Percentiles rank a stretch among this genome's conserved stretches.
These are phyloP conservation scores for Calonectria leucothoes DNA, from an alignment of 2,329 filamentous ascomycete genomes.

Conservation along the genomic window DNA sequence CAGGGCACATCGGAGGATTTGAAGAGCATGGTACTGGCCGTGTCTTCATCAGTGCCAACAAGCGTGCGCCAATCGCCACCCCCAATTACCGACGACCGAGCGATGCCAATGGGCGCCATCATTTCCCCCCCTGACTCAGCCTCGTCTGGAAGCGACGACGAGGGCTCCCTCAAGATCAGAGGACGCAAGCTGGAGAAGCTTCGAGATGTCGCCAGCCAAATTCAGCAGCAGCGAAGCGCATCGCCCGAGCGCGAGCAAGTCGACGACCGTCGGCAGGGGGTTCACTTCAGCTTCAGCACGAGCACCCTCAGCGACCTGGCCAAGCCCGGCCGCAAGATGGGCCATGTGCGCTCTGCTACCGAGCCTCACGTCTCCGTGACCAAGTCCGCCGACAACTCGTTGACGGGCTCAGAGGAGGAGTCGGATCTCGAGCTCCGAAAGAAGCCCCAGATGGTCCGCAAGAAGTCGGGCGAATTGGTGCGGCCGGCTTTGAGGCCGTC, in stretches of 20 bases:
- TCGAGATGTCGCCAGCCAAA: conserved; percentile 84
- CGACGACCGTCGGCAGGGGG: conserved; percentile 53
- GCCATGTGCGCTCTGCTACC: conserved; percentile 66
- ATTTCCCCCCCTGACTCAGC: conserved; percentile 92
- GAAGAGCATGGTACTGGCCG: conserved; percentile 51
- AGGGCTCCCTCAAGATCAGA: conserved; percentile 64
- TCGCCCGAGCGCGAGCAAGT: conserved; percentile 65
- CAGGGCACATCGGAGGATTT: conserved; percentile 63
- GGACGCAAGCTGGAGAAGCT: conserved; percentile 64
- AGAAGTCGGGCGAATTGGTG: conserved; percentile 98
- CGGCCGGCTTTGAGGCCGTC: conserved; percentile 87
- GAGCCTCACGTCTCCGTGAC: conserved; percentile 62
- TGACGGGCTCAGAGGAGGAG: conserved; percentile 71
- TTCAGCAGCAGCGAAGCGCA: conserved; percentile 62
- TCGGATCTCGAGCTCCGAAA: conserved; percentile 67
- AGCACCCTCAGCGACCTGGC: conserved; percentile 56
- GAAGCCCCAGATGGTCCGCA: conserved; percentile 94
- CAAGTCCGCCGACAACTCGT: conserved; percentile 61
- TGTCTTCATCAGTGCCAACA: conserved; percentile 63
- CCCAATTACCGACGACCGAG: conserved; percentile 76
- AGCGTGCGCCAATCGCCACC: conserved; percentile 86
- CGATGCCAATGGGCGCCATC: conserved; percentile 85
- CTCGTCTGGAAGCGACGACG: conserved; percentile 86
- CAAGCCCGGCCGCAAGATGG: conserved; percentile 53
- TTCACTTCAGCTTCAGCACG: conserved; percentile 62